Base-by-base conservation (phyloP, 306 rosid species). In the Pyrus pyrifolia region DNA sequence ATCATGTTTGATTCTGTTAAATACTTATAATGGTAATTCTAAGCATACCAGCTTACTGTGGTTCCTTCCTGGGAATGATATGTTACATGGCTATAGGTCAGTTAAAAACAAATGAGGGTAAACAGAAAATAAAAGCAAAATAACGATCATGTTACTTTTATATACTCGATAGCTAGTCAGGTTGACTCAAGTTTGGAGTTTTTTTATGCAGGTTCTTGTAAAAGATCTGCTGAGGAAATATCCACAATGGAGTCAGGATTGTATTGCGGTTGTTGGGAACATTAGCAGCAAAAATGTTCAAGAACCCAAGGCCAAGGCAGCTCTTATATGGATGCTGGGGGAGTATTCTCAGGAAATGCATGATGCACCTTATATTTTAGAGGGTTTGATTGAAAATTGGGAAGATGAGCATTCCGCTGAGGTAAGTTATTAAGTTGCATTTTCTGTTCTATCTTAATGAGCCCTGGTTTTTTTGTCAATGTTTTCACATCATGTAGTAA, bases 191-290 rank as follows among this genome's bases (percentile, higher is more conserved):
- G 62, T 75, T 79, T 72, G 73, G 65, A 74, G 77, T 82, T 80
- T 66, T 77, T 80, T 40, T 77, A 63, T 76, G 73, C 86, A 96
- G 99, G 99, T 96, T 64, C 99, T 96, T 80, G 99, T 96, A 66
- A 96, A 96, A 88, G 97, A 96, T 89, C 89, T 96, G 67, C 83
- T 96, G 5, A 85, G 99, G 85, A 96, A 96, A 76, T 96, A 96
- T 88, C 99, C 99, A 71, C 99, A 96, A 67, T 96, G 99, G 99
- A 96, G 99, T 87, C 99, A 92, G 45, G 98, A 96, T 89, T 96
- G 99, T 87, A 96, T 96, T 76, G 98, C 99, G 46, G 99, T 96
- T 67, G 99, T 96, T 80, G 99, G 99, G 71, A 93, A 91, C 81
- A 96, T 96, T 84, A 96, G 99, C 89, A 90, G 98, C 87, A 89